Percentiles rank a stretch among this genome's conserved stretches.
These are phyloP conservation scores for Madurella fahalii DNA, from an alignment of 2,329 filamentous ascomycete genomes.

Conservation along the genomic window DNA sequence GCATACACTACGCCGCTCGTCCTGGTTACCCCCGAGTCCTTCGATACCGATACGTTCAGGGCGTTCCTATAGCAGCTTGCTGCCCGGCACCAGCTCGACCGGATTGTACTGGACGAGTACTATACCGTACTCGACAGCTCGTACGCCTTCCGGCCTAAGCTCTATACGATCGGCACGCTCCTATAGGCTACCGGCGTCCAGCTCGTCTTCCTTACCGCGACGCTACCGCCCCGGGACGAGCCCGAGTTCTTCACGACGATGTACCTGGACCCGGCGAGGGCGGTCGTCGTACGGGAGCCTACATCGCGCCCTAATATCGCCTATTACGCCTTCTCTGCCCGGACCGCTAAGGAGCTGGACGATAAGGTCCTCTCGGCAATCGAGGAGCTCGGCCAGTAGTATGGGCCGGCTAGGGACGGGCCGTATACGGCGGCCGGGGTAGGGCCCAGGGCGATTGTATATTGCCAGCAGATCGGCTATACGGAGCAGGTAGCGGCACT, in stretches of 20 bases:
- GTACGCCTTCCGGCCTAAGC: not conserved
- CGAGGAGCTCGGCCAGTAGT: constrained; percentile 1
- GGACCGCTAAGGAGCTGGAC: not conserved
- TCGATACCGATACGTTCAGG: not conserved
- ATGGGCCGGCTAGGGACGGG: too few species aligned
- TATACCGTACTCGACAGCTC: constrained; percentile 7
- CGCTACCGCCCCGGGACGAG: constrained; percentile 2
- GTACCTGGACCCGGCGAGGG: not conserved
- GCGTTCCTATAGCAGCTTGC: constrained; percentile 3
- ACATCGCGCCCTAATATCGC: not conserved
- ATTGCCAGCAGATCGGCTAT: not conserved
- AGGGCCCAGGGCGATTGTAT: too few species aligned
- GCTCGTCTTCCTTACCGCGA: constrained; percentile 4
- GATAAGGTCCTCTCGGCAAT: not conserved
- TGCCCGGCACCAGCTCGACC: constrained; percentile 3
- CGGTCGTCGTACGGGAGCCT: not conserved
- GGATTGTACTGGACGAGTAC: constrained; percentile 7
- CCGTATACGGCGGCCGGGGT: too few species aligned
- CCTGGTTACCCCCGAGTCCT: too few species aligned
- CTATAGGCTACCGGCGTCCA: not conserved
- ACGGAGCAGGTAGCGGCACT: not conserved
- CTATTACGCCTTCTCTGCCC: too few species aligned
- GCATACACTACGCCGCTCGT: not conserved
- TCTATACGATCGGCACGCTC: not conserved
- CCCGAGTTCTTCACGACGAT: too few species aligned